Conservation (phyloP, 1,284 basidiomycete species). For the Ceratorhiza oryzae-sativae region DNA sequence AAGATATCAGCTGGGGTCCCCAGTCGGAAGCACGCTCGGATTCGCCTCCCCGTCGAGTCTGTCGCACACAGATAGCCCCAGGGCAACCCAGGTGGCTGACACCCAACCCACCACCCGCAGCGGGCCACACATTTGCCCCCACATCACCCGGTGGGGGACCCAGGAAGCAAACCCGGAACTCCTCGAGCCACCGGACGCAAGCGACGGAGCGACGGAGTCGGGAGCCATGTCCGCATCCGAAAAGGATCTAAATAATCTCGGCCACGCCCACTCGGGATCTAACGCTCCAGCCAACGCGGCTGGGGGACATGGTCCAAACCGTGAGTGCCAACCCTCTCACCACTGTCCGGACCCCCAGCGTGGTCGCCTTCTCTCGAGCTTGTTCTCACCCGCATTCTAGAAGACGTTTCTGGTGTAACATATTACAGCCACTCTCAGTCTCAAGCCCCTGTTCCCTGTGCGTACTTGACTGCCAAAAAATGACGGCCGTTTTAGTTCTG, state of each 20-base stretch:
- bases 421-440: conserved; percentile 28
- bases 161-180: conserved; percentile 39
- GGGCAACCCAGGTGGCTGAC: neutral
- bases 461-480: neutral
- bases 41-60: neutral
- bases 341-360: neutral
- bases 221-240: conserved; percentile 40
- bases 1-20: conserved; percentile 21
- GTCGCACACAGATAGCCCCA: neutral
- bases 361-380: neutral
- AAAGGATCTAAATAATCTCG: conserved; percentile 39
- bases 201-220: conserved; percentile 39
- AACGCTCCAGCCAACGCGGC: conserved; percentile 17
- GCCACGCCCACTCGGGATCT: conserved; percentile 28
- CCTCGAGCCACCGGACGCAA: conserved; percentile 33
- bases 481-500: no score
- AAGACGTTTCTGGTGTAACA: conserved; percentile 17
- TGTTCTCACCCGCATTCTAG: neutral
- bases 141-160: neutral
- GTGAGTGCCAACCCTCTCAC: conserved; percentile 21
- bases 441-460: conserved; percentile 15
- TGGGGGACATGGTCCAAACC: conserved; percentile 13
- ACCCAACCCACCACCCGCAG: neutral
- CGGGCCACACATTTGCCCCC: neutral
- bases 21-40: conserved; percentile 31